phyloP scores from a whole-genome alignment of 805 yeast species.

The Groenewaldozyma salmanticensis region DNA sequence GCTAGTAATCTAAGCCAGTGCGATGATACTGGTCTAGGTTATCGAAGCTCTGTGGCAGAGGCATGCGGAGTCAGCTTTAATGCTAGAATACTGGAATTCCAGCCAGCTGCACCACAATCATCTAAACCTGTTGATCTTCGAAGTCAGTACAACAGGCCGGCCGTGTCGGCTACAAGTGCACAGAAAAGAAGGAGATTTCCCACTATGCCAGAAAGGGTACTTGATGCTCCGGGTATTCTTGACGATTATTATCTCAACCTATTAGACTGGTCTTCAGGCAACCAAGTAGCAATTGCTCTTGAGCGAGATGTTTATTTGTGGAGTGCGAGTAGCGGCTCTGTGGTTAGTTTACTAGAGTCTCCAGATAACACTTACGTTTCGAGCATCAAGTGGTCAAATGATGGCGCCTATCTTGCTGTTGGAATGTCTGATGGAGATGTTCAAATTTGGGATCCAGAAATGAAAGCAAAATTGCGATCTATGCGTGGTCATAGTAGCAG shows the following conservation, averaged over 20 bases:
- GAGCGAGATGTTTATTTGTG: slow-evolving; percentile 79
- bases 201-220: slow-evolving; percentile 80
- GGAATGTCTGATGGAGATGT: slow-evolving; percentile 77
- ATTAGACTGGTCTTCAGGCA: slow-evolving; percentile 77
- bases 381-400: slow-evolving; percentile 84
- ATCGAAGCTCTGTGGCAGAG: slow-evolving; percentile 79
- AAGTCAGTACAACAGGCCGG: slow-evolving; percentile 28
- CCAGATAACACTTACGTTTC: slow-evolving; percentile 41
- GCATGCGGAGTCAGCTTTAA: slow-evolving; percentile 87
- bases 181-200: slow-evolving; percentile 51
- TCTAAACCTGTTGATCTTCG: slow-evolving; percentile 27
- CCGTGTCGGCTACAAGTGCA: slow-evolving; percentile 24
- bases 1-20: not conserved
- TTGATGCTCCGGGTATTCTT: slow-evolving; percentile 91
- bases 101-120: slow-evolving; percentile 73
- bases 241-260: slow-evolving; percentile 89
- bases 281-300: slow-evolving; percentile 79
- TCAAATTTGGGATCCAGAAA: slow-evolving; percentile 91
- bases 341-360: slow-evolving; percentile 52
- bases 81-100: slow-evolving; percentile 74
- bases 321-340: slow-evolving; percentile 81
- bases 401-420: slow-evolving; percentile 74
- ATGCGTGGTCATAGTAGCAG: slow-evolving; percentile 68
- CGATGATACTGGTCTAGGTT: slow-evolving; percentile 32
- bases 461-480: slow-evolving; percentile 62